Conservation (phyloP, 768 basidiomycete species). For the Gloeophyllum trabeum region DNA sequence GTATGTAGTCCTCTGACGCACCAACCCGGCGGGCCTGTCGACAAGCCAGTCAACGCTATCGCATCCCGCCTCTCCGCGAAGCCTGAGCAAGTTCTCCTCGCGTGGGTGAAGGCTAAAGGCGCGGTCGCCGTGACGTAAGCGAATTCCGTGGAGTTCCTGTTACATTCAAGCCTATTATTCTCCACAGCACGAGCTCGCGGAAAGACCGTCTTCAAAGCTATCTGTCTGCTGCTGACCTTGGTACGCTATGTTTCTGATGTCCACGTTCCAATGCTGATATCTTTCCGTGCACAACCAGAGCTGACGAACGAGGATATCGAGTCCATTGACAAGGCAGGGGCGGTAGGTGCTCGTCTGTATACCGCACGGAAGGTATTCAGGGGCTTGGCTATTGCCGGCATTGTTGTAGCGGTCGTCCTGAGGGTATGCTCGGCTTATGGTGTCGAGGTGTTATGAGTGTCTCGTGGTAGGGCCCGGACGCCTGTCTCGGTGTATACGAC, state of each 20-base stretch:
- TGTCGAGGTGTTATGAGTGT: no score
- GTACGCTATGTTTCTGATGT: constrained; percentile 20
- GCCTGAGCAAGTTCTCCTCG: constrained; percentile 58
- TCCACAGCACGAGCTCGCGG: constrained; percentile 49
- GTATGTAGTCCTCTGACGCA: constrained; percentile 42
- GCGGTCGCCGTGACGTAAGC: constrained; percentile 52
- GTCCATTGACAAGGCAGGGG: constrained; percentile 49
- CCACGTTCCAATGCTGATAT: neutral
- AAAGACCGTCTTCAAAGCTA: constrained; percentile 57
- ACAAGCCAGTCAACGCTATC: constrained; percentile 43
- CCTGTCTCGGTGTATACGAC: no score
- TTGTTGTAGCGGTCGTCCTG: constrained; percentile 8
- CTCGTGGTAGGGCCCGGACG: no score
- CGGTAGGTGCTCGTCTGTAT: constrained; percentile 19
- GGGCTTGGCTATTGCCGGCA: constrained; percentile 9
- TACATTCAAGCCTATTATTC: neutral
- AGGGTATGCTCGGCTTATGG: no score
- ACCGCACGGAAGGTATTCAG: constrained; percentile 10
- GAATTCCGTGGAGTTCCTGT: constrained; percentile 4
- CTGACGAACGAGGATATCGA: constrained; percentile 39
- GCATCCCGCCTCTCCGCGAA: constrained; percentile 37
- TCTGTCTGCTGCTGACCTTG: constrained; percentile 51
- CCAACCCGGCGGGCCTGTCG: constrained; percentile 51
- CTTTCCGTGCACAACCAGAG: constrained; percentile 17
- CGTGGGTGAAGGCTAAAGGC: constrained; percentile 64